Evolutionary conservation across 1,284 basidiomycete genomes (phyloP).

Genomic region (Trichosporon coremiiforme): DNA sequence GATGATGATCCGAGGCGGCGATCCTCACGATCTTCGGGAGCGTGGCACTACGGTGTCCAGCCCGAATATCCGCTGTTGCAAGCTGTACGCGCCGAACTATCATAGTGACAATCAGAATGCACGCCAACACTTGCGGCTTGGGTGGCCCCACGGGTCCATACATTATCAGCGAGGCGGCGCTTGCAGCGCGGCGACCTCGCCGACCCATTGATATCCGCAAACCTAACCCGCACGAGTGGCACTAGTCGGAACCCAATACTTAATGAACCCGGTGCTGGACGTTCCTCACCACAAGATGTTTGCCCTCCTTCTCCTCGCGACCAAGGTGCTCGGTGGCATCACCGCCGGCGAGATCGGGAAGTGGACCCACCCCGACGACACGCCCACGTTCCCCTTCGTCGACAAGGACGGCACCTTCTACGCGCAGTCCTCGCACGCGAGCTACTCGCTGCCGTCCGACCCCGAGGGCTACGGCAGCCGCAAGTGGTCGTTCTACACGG

Average conservation of each 20-base stretch:
- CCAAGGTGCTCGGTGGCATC: neutral
- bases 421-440: slow-evolving; percentile 22
- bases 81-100: too few species aligned
- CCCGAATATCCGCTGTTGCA: too few species aligned
- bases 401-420: slow-evolving; percentile 28
- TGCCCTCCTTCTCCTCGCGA: neutral
- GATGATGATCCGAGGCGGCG: too few species aligned
- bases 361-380: slow-evolving; percentile 25
- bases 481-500: slow-evolving; percentile 25
- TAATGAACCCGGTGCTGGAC: neutral
- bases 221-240: neutral
- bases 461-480: neutral
- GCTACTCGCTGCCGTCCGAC: slow-evolving; percentile 14
- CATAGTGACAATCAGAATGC: neutral
- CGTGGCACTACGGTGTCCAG: too few species aligned
- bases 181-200: neutral
- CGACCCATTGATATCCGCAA: neutral
- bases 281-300: neutral
- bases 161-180: too few species aligned
- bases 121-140: neutral
- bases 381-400: slow-evolving; percentile 21
- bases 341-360: slow-evolving; percentile 15
- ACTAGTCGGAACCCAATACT: neutral
- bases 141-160: too few species aligned
- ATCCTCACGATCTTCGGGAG: too few species aligned